phyloP scores from a whole-genome alignment of 2,329 filamentous ascomycete species.

The Intubia oerlemansii region DNA sequence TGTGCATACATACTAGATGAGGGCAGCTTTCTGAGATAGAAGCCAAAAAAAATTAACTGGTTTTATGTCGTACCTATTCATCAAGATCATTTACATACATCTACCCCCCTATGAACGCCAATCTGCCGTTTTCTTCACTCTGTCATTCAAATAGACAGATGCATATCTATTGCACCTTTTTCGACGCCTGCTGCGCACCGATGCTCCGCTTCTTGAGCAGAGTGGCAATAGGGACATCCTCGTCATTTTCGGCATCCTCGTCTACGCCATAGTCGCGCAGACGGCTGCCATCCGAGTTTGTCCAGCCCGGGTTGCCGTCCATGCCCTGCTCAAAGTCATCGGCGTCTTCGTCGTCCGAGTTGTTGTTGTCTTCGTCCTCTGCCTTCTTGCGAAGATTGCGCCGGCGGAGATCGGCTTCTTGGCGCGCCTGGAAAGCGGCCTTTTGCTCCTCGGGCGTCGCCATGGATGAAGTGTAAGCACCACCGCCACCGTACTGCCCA shows the following conservation, averaged over 20 bases:
- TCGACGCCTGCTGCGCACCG: not conserved
- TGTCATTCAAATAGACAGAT: no score
- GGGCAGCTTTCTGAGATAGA: no score
- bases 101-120: no score
- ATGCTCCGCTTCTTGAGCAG: constrained; percentile 34
- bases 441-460: constrained; percentile 23
- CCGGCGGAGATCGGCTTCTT: constrained; percentile 23
- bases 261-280: constrained; percentile 63
- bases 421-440: constrained; percentile 26
- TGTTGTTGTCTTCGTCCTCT: constrained; percentile 1
- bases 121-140: no score
- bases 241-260: constrained; percentile 37
- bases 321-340: constrained; percentile 11
- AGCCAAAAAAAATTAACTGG: no score
- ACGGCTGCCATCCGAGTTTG: constrained; percentile 53
- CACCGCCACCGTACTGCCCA: constrained; percentile 7
- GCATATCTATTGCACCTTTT: not conserved
- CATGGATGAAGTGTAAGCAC: no score
- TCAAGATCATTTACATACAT: no score
- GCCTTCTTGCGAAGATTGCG: constrained; percentile 8
- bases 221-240: constrained; percentile 46
- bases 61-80: no score
- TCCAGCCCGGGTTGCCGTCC: constrained; percentile 41
- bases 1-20: no score
- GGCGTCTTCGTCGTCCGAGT: constrained; percentile 6